Evolutionary conservation across 1,139 yeast genomes (phyloP).

Genomic region (Saccharomyces hybrid): DNA sequence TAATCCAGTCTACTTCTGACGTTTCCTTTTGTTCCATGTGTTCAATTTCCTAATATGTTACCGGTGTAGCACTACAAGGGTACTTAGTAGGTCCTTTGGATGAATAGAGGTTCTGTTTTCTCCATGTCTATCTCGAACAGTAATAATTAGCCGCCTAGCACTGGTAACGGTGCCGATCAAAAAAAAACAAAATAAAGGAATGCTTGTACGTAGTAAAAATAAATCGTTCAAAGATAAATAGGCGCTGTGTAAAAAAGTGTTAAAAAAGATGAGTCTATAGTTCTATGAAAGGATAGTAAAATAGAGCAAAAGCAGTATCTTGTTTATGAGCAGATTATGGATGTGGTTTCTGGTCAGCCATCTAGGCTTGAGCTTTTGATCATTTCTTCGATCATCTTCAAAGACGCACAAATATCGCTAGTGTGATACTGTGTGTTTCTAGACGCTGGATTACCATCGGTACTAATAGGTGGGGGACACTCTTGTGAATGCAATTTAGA

Average conservation of each 20-base stretch:
- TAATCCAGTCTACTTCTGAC: constrained; percentile 13
- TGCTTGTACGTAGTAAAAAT: not conserved
- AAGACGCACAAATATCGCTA: constrained; percentile 14
- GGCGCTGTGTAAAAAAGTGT: not conserved
- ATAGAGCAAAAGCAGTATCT: not conserved
- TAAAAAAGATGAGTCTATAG: not conserved
- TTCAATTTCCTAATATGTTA: not conserved
- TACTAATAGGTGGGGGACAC: not conserved
- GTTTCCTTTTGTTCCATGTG: not conserved
- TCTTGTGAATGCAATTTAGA: constrained; percentile 14
- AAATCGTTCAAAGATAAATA: not conserved
- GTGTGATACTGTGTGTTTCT: not conserved
- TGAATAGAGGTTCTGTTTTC: not conserved
- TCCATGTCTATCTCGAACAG: not conserved
- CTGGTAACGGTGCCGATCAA: too few relatives aligned
- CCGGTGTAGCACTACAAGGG: not conserved
- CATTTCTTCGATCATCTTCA: constrained; percentile 22
- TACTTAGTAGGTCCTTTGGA: not conserved
- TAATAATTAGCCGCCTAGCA: too few relatives aligned
- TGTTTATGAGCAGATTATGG: not conserved
- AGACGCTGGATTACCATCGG: not conserved
- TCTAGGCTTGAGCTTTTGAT: constrained; percentile 9
- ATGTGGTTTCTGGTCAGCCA: not conserved
- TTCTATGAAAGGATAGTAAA: not conserved
- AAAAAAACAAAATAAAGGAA: not conserved